A percentile compares a stretch with the other conserved stretches of the same genome.
Conservation (phyloP, 352 stramenopile genomes). For the Blastocystis sp. region DNA sequence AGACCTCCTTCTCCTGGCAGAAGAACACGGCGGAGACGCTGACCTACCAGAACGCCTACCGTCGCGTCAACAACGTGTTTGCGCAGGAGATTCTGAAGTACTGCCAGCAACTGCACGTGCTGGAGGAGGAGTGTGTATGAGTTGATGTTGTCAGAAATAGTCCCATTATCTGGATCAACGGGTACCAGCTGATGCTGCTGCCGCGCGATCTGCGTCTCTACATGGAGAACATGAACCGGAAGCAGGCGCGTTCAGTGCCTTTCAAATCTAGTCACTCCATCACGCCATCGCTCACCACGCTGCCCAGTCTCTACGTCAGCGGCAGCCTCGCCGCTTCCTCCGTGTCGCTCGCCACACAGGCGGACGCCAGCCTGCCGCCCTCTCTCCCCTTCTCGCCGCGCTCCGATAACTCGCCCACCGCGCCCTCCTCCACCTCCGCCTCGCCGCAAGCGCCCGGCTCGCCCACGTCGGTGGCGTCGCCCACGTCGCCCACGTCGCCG, state of each 20-base stretch:
- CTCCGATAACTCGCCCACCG: neutral
- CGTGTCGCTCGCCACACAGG: conserved; percentile 6
- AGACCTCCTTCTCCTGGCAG: conserved; percentile 59
- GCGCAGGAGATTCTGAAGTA: conserved; percentile 65
- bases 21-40: conserved; percentile 55
- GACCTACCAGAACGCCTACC: conserved; percentile 56
- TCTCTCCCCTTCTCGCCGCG: neutral
- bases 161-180: conserved; percentile 69
- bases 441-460: neutral
- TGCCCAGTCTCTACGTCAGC: conserved; percentile 26
- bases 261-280: neutral
- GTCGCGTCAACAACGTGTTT: conserved; percentile 64
- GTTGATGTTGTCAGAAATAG: conserved; percentile 1
- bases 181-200: conserved; percentile 63
- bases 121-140: conserved; percentile 6
- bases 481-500: neutral
- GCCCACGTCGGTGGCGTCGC: neutral
- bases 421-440: too few relatives aligned
- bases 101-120: conserved; percentile 37
- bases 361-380: neutral
- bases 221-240: conserved; percentile 23
- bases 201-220: conserved; percentile 63
- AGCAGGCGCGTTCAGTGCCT: neutral
- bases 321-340: conserved; percentile 22
- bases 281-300: neutral